Base-by-base conservation (phyloP, 208 protist genomes). In the Leishmania aethiopica region DNA sequence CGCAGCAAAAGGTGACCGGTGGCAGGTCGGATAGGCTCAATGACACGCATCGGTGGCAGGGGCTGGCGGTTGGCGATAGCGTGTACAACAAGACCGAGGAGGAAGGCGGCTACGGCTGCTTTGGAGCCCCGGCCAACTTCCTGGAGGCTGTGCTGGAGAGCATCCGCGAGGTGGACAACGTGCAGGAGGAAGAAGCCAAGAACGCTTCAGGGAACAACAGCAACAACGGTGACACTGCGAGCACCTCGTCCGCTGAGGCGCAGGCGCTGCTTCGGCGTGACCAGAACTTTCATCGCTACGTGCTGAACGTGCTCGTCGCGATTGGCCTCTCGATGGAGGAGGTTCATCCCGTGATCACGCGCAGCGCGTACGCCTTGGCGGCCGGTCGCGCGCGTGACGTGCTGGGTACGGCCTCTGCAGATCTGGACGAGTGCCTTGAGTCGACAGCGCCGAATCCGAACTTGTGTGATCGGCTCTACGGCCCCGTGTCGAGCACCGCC, bases 321-420 rank as follows among this genome's bases (percentile, higher is more conserved):
- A 80, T 92, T 77, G 91, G 89, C n/a, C 69, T 94, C 8, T 81
- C 87, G 0, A 86, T 92, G 83, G 91, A 94, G 80, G 77, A 86
- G 74, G 79, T 86, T n/a, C 78, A 88, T 5, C 87, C 89, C 4
- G 78, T 76, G 11, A 84, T 94, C 25, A 82, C 89, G 3, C 82
- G 83, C 28, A 88, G 83, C 81, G 80, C 87, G 35, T 94, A 89
- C 80, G 78, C 75, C 32, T 67, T 88, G 55, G 85, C 83, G 19
- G 17, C 73, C 1, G 69, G 60, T 17, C 83, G 88, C 55, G 84
- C 85, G 19, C 72, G 84, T 32, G 86, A 91, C 55, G 84, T 92
- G 17, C 87, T 94, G 66, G 86, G 80, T 22, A 66, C 76, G 13
- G 45, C 78, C 6, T 81, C 79, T 60, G 59, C 83, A 7, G 86